Percentiles rank a stretch among this genome's conserved stretches.
Conservation (phyloP, 345 rosid species). For the Hibiscus syriacus region DNA sequence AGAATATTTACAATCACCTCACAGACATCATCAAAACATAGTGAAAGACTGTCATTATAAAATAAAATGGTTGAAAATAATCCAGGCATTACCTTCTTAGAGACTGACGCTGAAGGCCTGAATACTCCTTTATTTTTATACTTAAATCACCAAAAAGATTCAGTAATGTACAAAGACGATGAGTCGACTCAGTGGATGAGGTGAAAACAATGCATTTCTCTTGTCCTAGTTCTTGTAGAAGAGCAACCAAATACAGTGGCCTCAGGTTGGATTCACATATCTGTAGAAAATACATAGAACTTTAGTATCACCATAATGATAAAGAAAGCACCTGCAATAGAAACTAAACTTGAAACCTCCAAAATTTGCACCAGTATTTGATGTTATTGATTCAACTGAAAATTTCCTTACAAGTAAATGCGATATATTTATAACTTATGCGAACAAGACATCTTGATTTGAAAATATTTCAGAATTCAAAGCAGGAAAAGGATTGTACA, state of each 20-base stretch:
- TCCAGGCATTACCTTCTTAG: conserved; percentile 50
- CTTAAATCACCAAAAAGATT: conserved; percentile 65
- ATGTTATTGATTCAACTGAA: neutral
- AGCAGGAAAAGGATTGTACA: neutral
- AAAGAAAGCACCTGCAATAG: neutral
- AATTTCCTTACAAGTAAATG: neutral
- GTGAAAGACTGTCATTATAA: neutral
- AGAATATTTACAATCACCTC: neutral
- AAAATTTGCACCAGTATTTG: neutral
- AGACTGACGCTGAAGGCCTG: conserved; percentile 73
- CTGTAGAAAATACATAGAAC: conserved; percentile 28
- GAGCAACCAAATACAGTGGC: conserved; percentile 71
- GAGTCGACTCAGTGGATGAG: conserved; percentile 82
- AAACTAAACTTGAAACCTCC: neutral
- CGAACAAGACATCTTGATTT: neutral
- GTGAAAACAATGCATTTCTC: conserved; percentile 85
- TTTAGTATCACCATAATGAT: neutral
- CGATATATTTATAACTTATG: too few relatives aligned
- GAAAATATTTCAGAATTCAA: neutral
- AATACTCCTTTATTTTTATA: conserved; percentile 75
- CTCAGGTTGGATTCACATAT: conserved; percentile 68
- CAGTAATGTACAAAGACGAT: conserved; percentile 66
- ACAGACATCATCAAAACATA: neutral
- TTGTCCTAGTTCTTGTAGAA: conserved; percentile 58
- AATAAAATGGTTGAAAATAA: conserved; percentile 5